Evolutionary conservation across 352 stramenopile species (phyloP), one percentile per base, ranked within the genome.

Genomic region (Phytophthora syringae): DNA sequence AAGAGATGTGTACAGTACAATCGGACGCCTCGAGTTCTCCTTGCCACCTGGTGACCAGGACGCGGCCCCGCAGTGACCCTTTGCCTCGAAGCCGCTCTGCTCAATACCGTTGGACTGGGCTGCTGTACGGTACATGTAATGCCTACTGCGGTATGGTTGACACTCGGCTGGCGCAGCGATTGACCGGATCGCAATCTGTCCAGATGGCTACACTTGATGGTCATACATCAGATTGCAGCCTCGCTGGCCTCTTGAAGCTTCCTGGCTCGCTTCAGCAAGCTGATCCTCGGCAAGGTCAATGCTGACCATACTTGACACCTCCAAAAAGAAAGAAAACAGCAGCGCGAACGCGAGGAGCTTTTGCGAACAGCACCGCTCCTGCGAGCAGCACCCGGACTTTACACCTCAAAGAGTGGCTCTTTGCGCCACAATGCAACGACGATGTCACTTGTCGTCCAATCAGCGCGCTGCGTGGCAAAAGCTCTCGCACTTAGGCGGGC

Each of bases 401-500:
- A 68, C 45, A 2, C 40, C 15, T 12, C n/a, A 22, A 3, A 64
- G 20, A 56, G 43, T 67, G 10, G 49, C 25, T 60, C 56, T 27
- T n/a, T 32, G 22, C 11, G 44, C 32, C 28, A 66, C 65, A 64
- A 72, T 56, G 51, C 27, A 12, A 51, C 64, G 50, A 77, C 56
- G 5, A 30, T 28, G 20, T 47, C 47, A 50, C 22, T 13, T n/a
- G 28, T 25, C 21, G 40, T n/a, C 65, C 71, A 79, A 79, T 79
- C 63, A 74, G 44, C 45, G 36, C 34, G 54, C 45, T 76, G 50
- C 72, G 67, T 77, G 72, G 67, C 67, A 63, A 47, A 58, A 54
- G 18, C 20, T 63, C 40, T 72, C 63, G 67, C 70, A 79, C 67
- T 69, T 74, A 74, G 43, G 11, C n/a, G 45, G 7, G 5, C 25